Conservation (phyloP, 116 monocot species). For the Iris pallida region DNA sequence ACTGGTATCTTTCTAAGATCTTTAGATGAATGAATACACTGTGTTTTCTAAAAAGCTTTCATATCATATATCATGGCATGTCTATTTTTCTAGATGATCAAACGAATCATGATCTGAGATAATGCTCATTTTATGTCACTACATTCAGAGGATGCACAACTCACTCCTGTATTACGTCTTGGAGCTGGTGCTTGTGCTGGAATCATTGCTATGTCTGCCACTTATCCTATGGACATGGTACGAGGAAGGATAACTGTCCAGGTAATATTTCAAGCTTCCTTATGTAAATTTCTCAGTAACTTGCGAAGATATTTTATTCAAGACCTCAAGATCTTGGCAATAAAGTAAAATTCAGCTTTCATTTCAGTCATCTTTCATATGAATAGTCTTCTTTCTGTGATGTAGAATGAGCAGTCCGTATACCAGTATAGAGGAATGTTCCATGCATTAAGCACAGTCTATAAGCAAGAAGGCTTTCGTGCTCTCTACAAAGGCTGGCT, state of each 20-base stretch:
- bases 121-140: constrained; percentile 9
- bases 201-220: constrained; percentile 98
- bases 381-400: neutral
- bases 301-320: neutral
- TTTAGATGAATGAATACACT: no score
- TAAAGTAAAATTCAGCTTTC: neutral
- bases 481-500: constrained; percentile 99
- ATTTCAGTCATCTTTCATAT: neutral
- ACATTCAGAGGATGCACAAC: constrained; percentile 80
- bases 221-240: constrained; percentile 99
- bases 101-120: neutral
- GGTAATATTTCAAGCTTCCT: constrained; percentile 33
- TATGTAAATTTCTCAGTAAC: neutral
- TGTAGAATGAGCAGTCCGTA: constrained; percentile 79
- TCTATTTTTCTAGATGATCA: no score
- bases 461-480: constrained; percentile 75
- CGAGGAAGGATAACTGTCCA: constrained; percentile 97
- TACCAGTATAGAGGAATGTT: constrained; percentile 92
- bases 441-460: constrained; percentile 79
- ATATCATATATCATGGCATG: no score
- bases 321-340: neutral
- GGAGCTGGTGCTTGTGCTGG: constrained; percentile 99
- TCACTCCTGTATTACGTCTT: constrained; percentile 78
- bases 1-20: no score
- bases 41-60: no score